phyloP scores from a whole-genome alignment of 2,329 filamentous ascomycete species.

The Colletotrichum camelliae region DNA sequence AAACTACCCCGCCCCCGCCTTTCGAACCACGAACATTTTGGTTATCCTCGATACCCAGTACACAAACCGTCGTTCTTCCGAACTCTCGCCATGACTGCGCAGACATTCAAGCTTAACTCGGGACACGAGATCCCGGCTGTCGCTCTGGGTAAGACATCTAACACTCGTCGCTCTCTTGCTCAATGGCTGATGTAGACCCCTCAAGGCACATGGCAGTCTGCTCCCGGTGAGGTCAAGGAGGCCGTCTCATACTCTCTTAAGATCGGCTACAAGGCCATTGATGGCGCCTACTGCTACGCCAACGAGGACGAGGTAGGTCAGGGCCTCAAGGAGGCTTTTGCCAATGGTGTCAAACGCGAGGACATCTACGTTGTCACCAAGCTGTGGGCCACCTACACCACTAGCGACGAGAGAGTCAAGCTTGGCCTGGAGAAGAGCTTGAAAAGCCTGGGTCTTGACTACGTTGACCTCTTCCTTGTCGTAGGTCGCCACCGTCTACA shows the following conservation, averaged over 20 bases:
- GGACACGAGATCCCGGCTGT: constrained; percentile 68
- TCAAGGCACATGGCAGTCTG: constrained; percentile 69
- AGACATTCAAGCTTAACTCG: constrained; percentile 68
- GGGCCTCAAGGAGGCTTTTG: constrained; percentile 76
- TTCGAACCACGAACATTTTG: background rate
- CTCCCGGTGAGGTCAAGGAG: constrained; percentile 60
- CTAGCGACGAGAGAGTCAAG: constrained; percentile 58
- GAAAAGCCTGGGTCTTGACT: constrained; percentile 76
- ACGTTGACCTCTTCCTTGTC: constrained; percentile 81
- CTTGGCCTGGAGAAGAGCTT: constrained; percentile 75
- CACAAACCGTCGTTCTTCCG: background rate
- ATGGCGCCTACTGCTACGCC: constrained; percentile 78
- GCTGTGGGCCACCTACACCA: constrained; percentile 83
- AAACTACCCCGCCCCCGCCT: constrained; percentile 18
- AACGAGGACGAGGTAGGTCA: constrained; percentile 86
- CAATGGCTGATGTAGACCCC: background rate
- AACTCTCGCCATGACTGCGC: constrained; percentile 50
- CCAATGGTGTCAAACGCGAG: constrained; percentile 73
- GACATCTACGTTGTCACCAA: constrained; percentile 87
- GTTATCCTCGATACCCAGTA: background rate
- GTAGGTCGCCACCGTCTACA: constrained; percentile 33
- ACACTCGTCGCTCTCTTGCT: no score
- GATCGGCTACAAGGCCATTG: constrained; percentile 65
- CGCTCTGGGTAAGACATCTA: constrained; percentile 59
- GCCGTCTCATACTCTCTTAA: constrained; percentile 66